A percentile compares a stretch with the other conserved stretches of the same genome.
phyloP scores from a whole-genome alignment of 73 alveolate species.

The Paramecium sonneborni region DNA sequence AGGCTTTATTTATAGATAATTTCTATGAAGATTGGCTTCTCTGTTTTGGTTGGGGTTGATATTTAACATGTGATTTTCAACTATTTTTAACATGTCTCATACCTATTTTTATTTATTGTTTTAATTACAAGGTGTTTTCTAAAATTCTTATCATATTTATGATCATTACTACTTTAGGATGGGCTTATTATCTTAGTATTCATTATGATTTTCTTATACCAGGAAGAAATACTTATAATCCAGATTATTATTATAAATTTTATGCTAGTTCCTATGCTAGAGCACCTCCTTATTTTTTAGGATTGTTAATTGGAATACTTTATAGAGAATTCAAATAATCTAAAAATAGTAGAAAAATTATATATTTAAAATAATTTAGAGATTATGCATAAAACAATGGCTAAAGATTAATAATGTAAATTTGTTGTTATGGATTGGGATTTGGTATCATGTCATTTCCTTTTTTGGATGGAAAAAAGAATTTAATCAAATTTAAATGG shows the following conservation, averaged over 20 bases:
- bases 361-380: background rate
- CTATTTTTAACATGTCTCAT: conserved; percentile 42
- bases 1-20: conserved; percentile 46
- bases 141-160: background rate
- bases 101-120: conserved; percentile 31
- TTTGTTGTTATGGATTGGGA: conserved; percentile 14
- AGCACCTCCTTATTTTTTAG: conserved; percentile 62
- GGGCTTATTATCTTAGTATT: background rate
- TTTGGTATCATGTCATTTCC: background rate
- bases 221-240: background rate
- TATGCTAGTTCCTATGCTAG: conserved; percentile 56
- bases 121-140: background rate
- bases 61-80: conserved; percentile 53
- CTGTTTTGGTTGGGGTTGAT: conserved; percentile 67
- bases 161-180: background rate
- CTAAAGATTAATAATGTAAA: background rate
- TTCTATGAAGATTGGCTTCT: background rate
- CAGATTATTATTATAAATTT: conserved; percentile 3
- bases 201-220: conserved; percentile 39
- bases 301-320: conserved; percentile 38
- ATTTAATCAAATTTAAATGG: background rate
- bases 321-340: conserved; percentile 43
- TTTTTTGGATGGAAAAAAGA: conserved; percentile 13
- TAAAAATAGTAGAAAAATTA: background rate
- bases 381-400: background rate